Evolutionary conservation across 495 filamentous ascomycete genomes (phyloP).

Genomic region (Penicillium ucsense): DNA sequence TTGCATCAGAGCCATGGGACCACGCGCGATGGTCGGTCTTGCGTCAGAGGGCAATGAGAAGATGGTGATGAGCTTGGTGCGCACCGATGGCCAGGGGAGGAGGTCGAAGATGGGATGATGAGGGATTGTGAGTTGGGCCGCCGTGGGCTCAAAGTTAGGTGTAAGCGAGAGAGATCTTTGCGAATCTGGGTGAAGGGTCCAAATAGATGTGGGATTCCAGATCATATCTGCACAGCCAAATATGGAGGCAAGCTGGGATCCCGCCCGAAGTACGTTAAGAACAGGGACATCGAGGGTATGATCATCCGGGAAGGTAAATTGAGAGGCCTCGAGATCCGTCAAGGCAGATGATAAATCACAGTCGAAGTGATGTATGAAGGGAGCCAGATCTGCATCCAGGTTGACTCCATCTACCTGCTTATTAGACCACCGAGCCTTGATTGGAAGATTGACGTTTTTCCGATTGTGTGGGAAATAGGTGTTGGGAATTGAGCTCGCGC

Average conservation of each 20-base stretch:
- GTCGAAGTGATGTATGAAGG: no score
- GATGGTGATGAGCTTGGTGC: slow-evolving; percentile 35
- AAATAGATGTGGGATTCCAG: slow-evolving; percentile 19
- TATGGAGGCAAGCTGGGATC: no score
- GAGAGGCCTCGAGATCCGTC: slow-evolving; percentile 12
- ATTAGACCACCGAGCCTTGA: no score
- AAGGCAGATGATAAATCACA: slow-evolving; percentile 12
- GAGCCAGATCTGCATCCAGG: no score
- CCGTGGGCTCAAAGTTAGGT: slow-evolving; percentile 17
- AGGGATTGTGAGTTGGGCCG: slow-evolving; percentile 20
- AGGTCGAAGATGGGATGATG: slow-evolving; percentile 43
- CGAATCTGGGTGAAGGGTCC: no score
- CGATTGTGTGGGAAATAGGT: no score
- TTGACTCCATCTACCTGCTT: no score
- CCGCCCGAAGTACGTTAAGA: no score
- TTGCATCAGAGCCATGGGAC: slow-evolving; percentile 26
- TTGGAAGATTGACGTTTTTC: no score
- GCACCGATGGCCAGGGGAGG: slow-evolving; percentile 38
- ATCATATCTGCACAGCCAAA: no score
- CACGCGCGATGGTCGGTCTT: slow-evolving; percentile 27
- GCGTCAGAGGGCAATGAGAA: slow-evolving; percentile 26
- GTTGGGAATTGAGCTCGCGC: no score
- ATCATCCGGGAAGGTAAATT: slow-evolving; percentile 23
- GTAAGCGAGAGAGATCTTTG: no score
- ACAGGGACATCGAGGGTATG: slow-evolving; percentile 15